A percentile compares a stretch with the other conserved stretches of the same genome.
Evolutionary conservation across 768 basidiomycete genomes (phyloP).

Genomic region (Sistotremastrum niveocremeum): DNA sequence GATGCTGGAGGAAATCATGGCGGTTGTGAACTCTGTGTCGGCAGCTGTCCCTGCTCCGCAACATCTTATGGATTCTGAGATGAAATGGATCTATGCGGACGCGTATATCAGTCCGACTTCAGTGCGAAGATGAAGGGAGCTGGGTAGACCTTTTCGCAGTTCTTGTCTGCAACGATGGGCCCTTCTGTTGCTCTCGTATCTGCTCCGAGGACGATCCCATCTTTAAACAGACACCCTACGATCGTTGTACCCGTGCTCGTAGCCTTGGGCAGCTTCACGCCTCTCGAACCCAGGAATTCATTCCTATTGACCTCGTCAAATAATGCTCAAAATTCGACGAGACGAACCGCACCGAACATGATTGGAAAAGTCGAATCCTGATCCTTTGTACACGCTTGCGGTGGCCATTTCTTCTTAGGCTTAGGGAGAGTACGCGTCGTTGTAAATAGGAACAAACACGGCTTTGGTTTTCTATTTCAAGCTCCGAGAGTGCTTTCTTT

Average conservation of each 20-base stretch:
- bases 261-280: conserved; percentile 64
- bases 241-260: conserved; percentile 96
- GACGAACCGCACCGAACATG: conserved; percentile 37
- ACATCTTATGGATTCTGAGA: conserved; percentile 90
- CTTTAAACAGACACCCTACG: conserved; percentile 87
- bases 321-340: background rate
- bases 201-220: conserved; percentile 89
- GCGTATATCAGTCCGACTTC: background rate
- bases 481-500: no score
- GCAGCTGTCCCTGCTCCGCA: conserved; percentile 99
- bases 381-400: conserved; percentile 31
- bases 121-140: conserved; percentile 1
- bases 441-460: no score
- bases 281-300: conserved; percentile 54
- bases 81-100: conserved; percentile 75
- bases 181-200: conserved; percentile 95
- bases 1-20: conserved; percentile 91
- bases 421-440: no score
- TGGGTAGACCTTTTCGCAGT: conserved; percentile 86
- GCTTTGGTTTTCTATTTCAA: no score
- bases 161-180: conserved; percentile 94
- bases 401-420: conserved; percentile 24
- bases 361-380: conserved; percentile 76
- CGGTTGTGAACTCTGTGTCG: conserved; percentile 91
- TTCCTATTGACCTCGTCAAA: conserved; percentile 32